phyloP scores from a whole-genome alignment of 2,329 filamentous ascomycete species.

The Magnaporthiopsis incrustans region DNA sequence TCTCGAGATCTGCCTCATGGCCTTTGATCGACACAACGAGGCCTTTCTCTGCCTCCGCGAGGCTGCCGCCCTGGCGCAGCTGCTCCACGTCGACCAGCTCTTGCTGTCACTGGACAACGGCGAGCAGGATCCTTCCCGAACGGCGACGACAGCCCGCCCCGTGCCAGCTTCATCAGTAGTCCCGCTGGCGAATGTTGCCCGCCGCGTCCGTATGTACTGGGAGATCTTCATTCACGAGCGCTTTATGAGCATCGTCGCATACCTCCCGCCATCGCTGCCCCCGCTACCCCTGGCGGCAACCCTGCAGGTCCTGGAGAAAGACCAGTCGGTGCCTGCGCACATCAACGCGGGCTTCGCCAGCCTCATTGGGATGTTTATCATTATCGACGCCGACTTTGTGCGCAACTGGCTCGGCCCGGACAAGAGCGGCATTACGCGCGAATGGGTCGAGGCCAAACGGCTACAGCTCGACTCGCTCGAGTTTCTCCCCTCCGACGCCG shows the following conservation, averaged over 20 bases:
- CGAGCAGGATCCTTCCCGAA: neutral
- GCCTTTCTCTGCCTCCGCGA: slow-evolving; percentile 44
- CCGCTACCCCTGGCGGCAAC: slow-evolving; percentile 16
- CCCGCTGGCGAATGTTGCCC: slow-evolving; percentile 15
- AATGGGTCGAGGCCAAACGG: slow-evolving; percentile 33
- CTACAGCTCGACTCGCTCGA: slow-evolving; percentile 31
- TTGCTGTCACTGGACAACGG: slow-evolving; percentile 11
- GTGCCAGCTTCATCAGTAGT: neutral
- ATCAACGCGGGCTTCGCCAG: slow-evolving; percentile 30
- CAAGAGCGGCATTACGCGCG: slow-evolving; percentile 19
- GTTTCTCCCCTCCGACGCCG: slow-evolving; percentile 8
- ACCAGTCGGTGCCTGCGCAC: slow-evolving; percentile 25
- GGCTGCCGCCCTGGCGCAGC: slow-evolving; percentile 35
- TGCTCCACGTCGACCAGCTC: slow-evolving; percentile 34
- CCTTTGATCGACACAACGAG: slow-evolving; percentile 36
- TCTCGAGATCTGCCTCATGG: slow-evolving; percentile 43
- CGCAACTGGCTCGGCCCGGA: slow-evolving; percentile 24
- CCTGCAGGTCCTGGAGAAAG: slow-evolving; percentile 10
- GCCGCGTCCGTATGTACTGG: slow-evolving; percentile 45
- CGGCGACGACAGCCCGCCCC: too few relatives aligned
- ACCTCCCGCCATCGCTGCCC: slow-evolving; percentile 29
- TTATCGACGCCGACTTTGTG: slow-evolving; percentile 30
- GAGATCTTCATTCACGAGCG: slow-evolving; percentile 48
- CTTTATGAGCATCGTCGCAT: slow-evolving; percentile 44
- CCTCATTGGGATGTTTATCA: slow-evolving; percentile 27